Base-by-base conservation (phyloP, 2,329 filamentous ascomycete species). In the Cladosporium sphaerospermum region DNA sequence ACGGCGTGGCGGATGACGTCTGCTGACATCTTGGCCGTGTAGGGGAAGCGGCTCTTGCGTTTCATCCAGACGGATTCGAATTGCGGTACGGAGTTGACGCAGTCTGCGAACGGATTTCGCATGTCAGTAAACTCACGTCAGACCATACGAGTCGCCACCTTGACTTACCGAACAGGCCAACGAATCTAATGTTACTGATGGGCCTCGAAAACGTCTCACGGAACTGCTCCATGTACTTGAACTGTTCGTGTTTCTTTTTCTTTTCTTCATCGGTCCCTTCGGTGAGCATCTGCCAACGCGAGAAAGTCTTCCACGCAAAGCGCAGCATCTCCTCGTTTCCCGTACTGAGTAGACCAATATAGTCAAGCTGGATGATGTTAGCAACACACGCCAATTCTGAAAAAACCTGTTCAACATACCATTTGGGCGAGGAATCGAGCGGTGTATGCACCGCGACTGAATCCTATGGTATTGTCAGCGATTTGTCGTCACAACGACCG, bases 271-370 rank as follows among this genome's bases (percentile, higher is more conserved):
- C 65, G 6, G 62, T 67, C 5, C 61, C 56, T 23, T 74, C 71
- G 9, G 76, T 71, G 7, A 84, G 79, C 41, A 77, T 78, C 63
- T 88, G 84, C 84, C 85, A 89, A 64, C 84, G 82, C 7, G 84
- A 79, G 62, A 89, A 90, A 0, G 85, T 84, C 66, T 87, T 90
- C 88, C 88, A 93, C 0, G 87, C 88, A 65, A 95, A 95, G 3
- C 79, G 77, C 48, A 89, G 83, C 83, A 93, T 85, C 60, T 93
- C 89, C 64, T 95, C 87, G 61, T 95, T 95, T 9, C 89, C 88
- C 48, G 87, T 84, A 10, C 84, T 85, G 11, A 95, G 75, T 0
- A 95, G 75, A 1, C 89, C 89, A 52, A 93, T 83, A 60, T 88
- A 84, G 62, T 93, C 88, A 6, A 93, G 77, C 88, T n/a, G n/a